These are phyloP conservation scores for Streptanthus diversifolius DNA, from an alignment of 345 rosid genomes.

Conservation along the genomic window DNA sequence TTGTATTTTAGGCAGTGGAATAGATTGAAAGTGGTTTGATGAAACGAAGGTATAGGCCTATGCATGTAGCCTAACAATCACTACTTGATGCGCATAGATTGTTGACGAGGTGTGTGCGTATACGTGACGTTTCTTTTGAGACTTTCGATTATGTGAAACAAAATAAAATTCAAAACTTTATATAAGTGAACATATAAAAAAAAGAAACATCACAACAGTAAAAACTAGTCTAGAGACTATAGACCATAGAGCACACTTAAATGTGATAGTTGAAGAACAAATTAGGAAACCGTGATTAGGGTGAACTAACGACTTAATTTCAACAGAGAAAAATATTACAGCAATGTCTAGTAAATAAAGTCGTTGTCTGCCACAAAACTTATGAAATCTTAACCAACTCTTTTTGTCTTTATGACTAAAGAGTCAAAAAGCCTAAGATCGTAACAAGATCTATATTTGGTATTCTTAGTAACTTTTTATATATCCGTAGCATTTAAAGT, in stretches of 20 bases:
- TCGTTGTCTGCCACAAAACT: constrained; percentile 38
- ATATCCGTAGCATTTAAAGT: neutral
- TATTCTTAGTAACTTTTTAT: neutral
- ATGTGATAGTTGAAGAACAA: neutral
- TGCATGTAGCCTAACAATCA: neutral
- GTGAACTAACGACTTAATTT: constrained; percentile 25
- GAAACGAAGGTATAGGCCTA: neutral
- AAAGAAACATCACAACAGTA: neutral
- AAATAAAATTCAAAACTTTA: neutral
- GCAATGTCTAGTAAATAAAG: constrained; percentile 16
- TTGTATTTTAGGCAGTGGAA: neutral
- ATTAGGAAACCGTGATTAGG: constrained; percentile 21
- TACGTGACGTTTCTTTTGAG: neutral
- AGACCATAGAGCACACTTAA: neutral
- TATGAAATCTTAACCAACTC: constrained; percentile 27
- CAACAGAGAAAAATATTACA: constrained; percentile 9
- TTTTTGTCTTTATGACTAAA: constrained; percentile 19
- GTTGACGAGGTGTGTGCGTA: neutral
- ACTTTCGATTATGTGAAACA: neutral
- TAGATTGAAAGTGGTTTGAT: no score
- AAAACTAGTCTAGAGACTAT: neutral
- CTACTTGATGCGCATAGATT: neutral
- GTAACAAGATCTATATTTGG: constrained; percentile 19
- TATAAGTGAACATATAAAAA: neutral
- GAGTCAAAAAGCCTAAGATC: constrained; percentile 16